A percentile compares a stretch with the other conserved stretches of the same genome.
Conservation (phyloP, 129 eudicot species). For the Saussurea involucrata region DNA sequence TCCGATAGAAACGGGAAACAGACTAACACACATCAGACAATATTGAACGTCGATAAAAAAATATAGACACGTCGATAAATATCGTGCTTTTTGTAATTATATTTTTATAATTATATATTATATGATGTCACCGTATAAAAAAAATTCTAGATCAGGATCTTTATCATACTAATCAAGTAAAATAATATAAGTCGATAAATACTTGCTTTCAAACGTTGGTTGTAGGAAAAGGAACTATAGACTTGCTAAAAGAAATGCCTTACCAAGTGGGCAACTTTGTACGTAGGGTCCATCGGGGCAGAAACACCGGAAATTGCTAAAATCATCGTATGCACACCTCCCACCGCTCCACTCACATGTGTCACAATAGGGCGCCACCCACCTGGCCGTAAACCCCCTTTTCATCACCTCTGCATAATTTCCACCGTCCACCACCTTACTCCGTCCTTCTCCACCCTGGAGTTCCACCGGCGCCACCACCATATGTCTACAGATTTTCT, state of each 20-base stretch:
- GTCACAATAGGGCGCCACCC: slow-evolving; percentile 44
- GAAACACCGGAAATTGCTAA: slow-evolving; percentile 23
- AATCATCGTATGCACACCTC: slow-evolving; percentile 30
- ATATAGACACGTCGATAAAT: too few relatives aligned
- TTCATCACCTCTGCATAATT: slow-evolving; percentile 25
- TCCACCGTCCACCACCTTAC: slow-evolving; percentile 11
- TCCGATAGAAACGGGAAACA: too few relatives aligned
- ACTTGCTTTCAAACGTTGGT: too few relatives aligned
- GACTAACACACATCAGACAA: too few relatives aligned
- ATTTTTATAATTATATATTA: too few relatives aligned
- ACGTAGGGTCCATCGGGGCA: slow-evolving; percentile 46
- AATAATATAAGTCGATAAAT: too few relatives aligned
- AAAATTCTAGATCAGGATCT: too few relatives aligned
- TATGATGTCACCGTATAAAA: too few relatives aligned
- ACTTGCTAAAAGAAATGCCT: slow-evolving; percentile 8
- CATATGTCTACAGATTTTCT: slow-evolving; percentile 7
- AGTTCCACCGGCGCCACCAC: slow-evolving; percentile 35
- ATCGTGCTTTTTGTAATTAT: too few relatives aligned
- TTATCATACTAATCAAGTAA: too few relatives aligned
- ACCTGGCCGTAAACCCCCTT: slow-evolving; percentile 45
- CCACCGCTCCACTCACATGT: slow-evolving; percentile 47
- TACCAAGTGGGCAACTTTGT: slow-evolving; percentile 29
- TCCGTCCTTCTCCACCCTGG: background rate
- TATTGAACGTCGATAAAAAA: too few relatives aligned
- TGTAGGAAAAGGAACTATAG: too few relatives aligned